Evolutionary conservation across 257 asterid species (phyloP).

Genomic region (Dorcoceras hygrometricum): DNA sequence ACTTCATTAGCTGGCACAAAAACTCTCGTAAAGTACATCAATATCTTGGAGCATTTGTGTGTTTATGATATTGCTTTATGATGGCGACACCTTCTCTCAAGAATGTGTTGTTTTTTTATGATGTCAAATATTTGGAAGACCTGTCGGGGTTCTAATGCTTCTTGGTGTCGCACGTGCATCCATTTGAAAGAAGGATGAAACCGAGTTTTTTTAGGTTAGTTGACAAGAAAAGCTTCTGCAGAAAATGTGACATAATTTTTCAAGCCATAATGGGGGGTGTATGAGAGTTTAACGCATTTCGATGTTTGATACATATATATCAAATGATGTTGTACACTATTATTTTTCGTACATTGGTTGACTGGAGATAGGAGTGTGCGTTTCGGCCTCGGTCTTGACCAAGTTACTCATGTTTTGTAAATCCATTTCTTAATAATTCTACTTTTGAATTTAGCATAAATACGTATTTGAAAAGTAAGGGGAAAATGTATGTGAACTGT

Average conservation of each 20-base stretch:
- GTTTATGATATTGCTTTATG: constrained; percentile 3
- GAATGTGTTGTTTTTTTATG: no score
- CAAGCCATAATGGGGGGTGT: background rate
- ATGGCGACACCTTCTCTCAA: background rate
- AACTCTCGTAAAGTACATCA: no score
- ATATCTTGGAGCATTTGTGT: background rate
- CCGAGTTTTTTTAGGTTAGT: background rate
- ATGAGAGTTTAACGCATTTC: no score
- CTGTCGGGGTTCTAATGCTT: background rate
- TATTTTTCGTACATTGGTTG: background rate
- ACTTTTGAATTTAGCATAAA: no score
- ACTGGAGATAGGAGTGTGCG: background rate
- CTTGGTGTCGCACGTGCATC: no score
- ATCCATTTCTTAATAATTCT: no score
- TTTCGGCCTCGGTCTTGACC: background rate
- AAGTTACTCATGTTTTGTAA: background rate
- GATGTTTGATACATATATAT: no score
- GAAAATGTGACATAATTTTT: background rate
- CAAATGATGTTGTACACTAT: no score
- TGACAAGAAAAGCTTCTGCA: background rate
- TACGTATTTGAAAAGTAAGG: background rate
- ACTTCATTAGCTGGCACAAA: no score
- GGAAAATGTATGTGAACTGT: background rate
- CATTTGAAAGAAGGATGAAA: no score
- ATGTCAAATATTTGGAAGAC: background rate